Percentiles rank a stretch among this genome's conserved stretches.
phyloP scores from a whole-genome alignment of 192 early-diverging fungal species.

The Umbelopsis sp. region DNA sequence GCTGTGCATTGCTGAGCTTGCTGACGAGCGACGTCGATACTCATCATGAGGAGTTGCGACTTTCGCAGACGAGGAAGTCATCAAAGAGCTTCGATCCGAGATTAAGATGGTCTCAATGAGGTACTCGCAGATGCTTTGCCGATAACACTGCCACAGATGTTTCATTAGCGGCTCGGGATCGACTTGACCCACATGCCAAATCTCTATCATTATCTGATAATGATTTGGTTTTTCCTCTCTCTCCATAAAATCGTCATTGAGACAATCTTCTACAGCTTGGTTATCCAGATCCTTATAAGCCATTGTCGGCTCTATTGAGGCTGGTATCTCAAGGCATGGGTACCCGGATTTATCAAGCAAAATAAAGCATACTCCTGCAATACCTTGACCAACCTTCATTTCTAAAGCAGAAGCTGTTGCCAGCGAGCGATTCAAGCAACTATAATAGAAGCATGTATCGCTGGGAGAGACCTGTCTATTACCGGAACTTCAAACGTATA shows the following conservation, averaged over 20 bases:
- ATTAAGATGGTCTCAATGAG: constrained; percentile 50
- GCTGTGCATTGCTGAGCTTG: constrained; percentile 13
- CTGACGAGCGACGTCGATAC: neutral
- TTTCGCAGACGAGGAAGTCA: neutral
- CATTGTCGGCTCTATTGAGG: neutral
- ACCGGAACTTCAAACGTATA: constrained; percentile 11
- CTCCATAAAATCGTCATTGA: constrained; percentile 24
- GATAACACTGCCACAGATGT: constrained; percentile 47
- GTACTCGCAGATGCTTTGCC: constrained; percentile 59
- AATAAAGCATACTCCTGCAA: constrained; percentile 57
- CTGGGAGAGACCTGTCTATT: neutral
- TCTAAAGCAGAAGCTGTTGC: constrained; percentile 43
- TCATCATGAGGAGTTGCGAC: neutral
- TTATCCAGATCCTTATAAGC: constrained; percentile 4
- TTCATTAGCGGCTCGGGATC: constrained; percentile 43
- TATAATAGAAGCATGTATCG: constrained; percentile 60
- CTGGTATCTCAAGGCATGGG: neutral
- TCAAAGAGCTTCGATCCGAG: neutral
- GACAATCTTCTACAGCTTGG: neutral
- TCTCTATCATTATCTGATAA: constrained; percentile 48
- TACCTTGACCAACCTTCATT: constrained; percentile 49
- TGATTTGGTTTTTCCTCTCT: neutral
- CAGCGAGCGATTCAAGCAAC: constrained; percentile 39
- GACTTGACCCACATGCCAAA: constrained; percentile 53
- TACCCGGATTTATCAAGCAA: constrained; percentile 36